A percentile compares a stretch with the other conserved stretches of the same genome.
Evolutionary conservation across 2,329 filamentous ascomycete species (phyloP).

Genomic region (Sporothrix phasma): DNA sequence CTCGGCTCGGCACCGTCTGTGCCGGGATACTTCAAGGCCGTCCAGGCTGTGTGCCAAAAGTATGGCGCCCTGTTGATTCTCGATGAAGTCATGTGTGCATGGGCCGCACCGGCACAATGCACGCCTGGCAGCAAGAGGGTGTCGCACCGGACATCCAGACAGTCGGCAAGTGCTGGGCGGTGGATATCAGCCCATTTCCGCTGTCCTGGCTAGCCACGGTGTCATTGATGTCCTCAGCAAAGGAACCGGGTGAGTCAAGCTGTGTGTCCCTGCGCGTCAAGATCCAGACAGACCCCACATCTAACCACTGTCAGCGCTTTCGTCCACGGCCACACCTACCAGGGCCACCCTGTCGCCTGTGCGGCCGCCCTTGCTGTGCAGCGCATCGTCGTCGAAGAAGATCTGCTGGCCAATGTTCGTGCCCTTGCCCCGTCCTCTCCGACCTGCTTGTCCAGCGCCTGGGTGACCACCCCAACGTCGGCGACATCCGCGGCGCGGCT

Average conservation of each 20-base stretch:
- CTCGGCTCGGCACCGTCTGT: constrained; percentile 42
- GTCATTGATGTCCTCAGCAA: constrained; percentile 38
- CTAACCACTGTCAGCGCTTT: constrained; percentile 32
- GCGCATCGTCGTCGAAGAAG: constrained; percentile 28
- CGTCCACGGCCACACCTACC: constrained; percentile 51
- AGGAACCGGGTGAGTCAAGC: constrained; percentile 29
- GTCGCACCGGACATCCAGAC: constrained; percentile 51
- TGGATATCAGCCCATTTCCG: constrained; percentile 52
- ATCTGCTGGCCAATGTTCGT: constrained; percentile 29
- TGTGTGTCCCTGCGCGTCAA: too few relatives aligned
- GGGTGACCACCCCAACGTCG: constrained; percentile 30
- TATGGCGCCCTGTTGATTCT: constrained; percentile 46
- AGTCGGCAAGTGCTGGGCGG: constrained; percentile 53
- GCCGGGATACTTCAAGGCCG: constrained; percentile 38
- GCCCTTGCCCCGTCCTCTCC: constrained; percentile 26
- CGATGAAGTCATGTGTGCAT: constrained; percentile 59
- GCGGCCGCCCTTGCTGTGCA: constrained; percentile 34
- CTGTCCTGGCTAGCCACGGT: constrained; percentile 41
- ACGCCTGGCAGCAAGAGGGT: constrained; percentile 55
- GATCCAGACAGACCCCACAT: not conserved
- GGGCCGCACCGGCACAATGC: constrained; percentile 50
- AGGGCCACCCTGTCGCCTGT: constrained; percentile 31
- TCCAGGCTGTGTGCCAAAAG: constrained; percentile 43
- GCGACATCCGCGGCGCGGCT: constrained; percentile 34
- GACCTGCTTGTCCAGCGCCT: constrained; percentile 24